Percentiles rank a stretch among this genome's conserved stretches.
These are phyloP conservation scores for Inga oerstediana DNA, from an alignment of 306 rosid genomes.

Conservation along the genomic window DNA sequence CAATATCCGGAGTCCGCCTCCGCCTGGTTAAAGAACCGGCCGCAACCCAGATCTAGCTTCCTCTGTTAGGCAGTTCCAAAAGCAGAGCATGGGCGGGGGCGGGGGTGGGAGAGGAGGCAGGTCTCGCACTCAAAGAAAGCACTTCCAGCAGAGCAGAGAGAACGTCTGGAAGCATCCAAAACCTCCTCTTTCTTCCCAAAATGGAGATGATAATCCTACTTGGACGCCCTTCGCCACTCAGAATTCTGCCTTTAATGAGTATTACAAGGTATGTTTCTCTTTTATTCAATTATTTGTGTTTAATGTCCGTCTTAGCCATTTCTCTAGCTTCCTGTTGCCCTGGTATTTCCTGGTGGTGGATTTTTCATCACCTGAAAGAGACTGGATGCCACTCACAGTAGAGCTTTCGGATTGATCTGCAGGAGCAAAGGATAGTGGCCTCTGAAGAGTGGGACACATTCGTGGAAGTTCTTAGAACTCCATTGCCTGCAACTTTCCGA, in stretches of 20 bases:
- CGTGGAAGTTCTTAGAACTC: slow-evolving; percentile 74
- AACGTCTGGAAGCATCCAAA: slow-evolving; percentile 93
- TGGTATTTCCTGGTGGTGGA: neutral
- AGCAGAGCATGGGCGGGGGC: slow-evolving; percentile 61
- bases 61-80: neutral
- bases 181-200: slow-evolving; percentile 53
- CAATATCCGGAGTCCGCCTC: neutral
- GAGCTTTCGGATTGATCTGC: slow-evolving; percentile 8
- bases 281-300: neutral
- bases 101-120: slow-evolving; percentile 66
- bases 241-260: slow-evolving; percentile 65
- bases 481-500: slow-evolving; percentile 87
- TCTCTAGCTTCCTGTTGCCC: neutral
- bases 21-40: slow-evolving; percentile 1
- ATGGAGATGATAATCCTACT: slow-evolving; percentile 18
- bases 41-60: neutral
- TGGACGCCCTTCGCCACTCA: slow-evolving; percentile 85
- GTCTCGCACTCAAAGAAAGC: slow-evolving; percentile 86
- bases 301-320: neutral
- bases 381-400: neutral
- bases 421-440: slow-evolving; percentile 70
- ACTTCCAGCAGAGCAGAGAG: slow-evolving; percentile 80
- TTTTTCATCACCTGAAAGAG: neutral
- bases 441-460: slow-evolving; percentile 75
- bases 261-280: slow-evolving; percentile 59